Base-by-base conservation (phyloP, 805 yeast genomes). In the Metschnikowia orientalis region DNA sequence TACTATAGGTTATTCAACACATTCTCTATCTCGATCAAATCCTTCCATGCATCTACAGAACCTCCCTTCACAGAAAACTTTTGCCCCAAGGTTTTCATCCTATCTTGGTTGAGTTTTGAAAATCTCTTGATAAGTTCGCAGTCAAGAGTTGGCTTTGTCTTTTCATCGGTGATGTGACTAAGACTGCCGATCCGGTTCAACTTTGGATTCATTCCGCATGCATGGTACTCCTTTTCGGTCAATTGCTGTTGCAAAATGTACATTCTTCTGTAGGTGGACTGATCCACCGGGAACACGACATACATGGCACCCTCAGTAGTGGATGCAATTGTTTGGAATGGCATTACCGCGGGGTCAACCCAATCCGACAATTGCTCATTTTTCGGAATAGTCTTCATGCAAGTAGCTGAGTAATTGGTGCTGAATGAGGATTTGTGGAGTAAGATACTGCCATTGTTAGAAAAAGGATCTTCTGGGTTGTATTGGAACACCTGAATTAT, bases 401-500 rank as follows among this genome's bases (percentile, higher is more conserved):
- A 66, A 0, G 80, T 75, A 2, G 81, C 74, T 4, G 67, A 51
- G 10, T 79, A 69, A 46, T 89, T 87, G 14, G 79, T 60, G 47
- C 79, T 77, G 53, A 89, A 81, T 10, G 83, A 77, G 0, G 89
- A 71, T 42, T 77, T 76, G 34, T 79, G 75, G 10, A 90, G 59
- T 32, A 92, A 66, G 40, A 77, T 65, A 44, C 81, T 85, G 5
- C 97, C 97, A 34, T 86, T 78, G 26, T 78, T 59, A 1, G 97
- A 86, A 14, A 72, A 70, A 0, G 92, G 83, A 50, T 87, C 95
- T 41, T 89, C 96, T 0, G 97, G 97, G 43, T 92, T 95, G 53
- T 85, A 92, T 49, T 84, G 85, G 24, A 87, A 57, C 7, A 90
- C 50, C 52, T 85, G 95, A 15, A 92, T 51, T 6, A 74, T 67